Percentiles rank a stretch among this genome's conserved stretches.
Evolutionary conservation across 2,329 filamentous ascomycete genomes (phyloP).

Genomic region (Neonectria coccinea): DNA sequence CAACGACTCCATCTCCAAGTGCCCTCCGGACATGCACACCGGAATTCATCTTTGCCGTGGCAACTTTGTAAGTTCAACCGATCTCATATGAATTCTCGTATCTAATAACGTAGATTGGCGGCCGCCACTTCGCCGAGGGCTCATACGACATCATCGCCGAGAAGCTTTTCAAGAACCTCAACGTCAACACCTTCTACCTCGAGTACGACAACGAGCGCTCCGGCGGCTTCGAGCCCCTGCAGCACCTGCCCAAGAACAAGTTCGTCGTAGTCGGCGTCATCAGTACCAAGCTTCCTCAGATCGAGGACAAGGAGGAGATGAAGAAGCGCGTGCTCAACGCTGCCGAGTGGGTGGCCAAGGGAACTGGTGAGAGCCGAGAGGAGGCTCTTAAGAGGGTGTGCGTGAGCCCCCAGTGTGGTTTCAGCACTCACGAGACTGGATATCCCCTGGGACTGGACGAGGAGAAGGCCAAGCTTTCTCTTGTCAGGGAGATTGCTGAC

Average conservation of each 20-base stretch:
- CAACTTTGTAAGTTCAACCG: conserved; percentile 61
- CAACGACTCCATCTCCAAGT: conserved; percentile 75
- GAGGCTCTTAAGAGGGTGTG: conserved; percentile 76
- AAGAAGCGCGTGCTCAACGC: conserved; percentile 69
- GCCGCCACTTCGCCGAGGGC: conserved; percentile 74
- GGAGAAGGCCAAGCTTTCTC: conserved; percentile 77
- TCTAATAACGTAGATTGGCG: conserved; percentile 57
- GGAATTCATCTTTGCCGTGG: conserved; percentile 81
- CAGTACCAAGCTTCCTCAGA: conserved; percentile 70
- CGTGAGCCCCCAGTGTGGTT: conserved; percentile 79
- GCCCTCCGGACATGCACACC: conserved; percentile 77
- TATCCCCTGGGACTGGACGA: conserved; percentile 77
- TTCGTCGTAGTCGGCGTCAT: conserved; percentile 73
- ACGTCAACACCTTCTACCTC: conserved; percentile 76
- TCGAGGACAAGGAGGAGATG: conserved; percentile 74
- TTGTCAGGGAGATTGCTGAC: conserved; percentile 79
- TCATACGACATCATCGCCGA: conserved; percentile 75
- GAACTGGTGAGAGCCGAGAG: conserved; percentile 71
- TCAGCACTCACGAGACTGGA: conserved; percentile 79
- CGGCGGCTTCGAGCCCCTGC: conserved; percentile 74
- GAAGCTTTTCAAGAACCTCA: conserved; percentile 72
- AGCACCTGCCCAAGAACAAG: conserved; percentile 69
- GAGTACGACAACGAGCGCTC: conserved; percentile 75
- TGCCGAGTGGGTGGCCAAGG: conserved; percentile 77
- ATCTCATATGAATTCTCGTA: neutral